These are phyloP conservation scores for Dactylellina cionopaga DNA, from an alignment of 2,329 filamentous ascomycete species.

Conservation along the genomic window DNA sequence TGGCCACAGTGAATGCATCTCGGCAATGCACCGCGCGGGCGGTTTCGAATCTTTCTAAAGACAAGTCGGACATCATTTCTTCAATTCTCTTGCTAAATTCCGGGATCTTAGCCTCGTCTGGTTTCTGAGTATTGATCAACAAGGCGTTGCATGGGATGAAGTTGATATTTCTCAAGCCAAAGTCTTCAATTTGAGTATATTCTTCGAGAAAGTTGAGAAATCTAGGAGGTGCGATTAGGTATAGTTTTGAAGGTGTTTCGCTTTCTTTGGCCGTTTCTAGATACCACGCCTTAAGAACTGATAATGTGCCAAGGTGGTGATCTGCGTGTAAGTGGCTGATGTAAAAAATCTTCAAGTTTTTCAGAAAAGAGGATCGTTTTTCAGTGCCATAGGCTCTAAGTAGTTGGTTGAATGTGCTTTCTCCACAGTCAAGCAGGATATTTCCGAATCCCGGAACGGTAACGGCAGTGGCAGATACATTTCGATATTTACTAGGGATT, in stretches of 20 bases:
- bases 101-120: conserved; percentile 58
- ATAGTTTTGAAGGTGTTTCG: conserved; percentile 56
- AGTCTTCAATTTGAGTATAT: conserved; percentile 80
- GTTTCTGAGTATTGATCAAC: conserved; percentile 53
- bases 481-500: conserved; percentile 89
- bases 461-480: conserved; percentile 88
- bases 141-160: conserved; percentile 64
- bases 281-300: conserved; percentile 85
- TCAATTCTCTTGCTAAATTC: conserved; percentile 44
- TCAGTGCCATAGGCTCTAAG: conserved; percentile 75
- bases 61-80: conserved; percentile 53
- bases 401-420: conserved; percentile 89
- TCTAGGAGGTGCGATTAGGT: conserved; percentile 53
- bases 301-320: conserved; percentile 87
- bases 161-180: conserved; percentile 70
- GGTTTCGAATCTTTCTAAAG: conserved; percentile 57
- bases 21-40: conserved; percentile 72
- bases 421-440: conserved; percentile 90
- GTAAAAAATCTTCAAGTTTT: conserved; percentile 82
- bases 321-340: conserved; percentile 97
- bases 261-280: conserved; percentile 63
- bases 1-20: conserved; percentile 77
- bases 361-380: conserved; percentile 76
- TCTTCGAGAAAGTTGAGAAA: conserved; percentile 77
- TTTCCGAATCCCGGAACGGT: conserved; percentile 85